phyloP scores from a whole-genome alignment of 495 filamentous ascomycete genomes.

The Trichoderma gamsii region DNA sequence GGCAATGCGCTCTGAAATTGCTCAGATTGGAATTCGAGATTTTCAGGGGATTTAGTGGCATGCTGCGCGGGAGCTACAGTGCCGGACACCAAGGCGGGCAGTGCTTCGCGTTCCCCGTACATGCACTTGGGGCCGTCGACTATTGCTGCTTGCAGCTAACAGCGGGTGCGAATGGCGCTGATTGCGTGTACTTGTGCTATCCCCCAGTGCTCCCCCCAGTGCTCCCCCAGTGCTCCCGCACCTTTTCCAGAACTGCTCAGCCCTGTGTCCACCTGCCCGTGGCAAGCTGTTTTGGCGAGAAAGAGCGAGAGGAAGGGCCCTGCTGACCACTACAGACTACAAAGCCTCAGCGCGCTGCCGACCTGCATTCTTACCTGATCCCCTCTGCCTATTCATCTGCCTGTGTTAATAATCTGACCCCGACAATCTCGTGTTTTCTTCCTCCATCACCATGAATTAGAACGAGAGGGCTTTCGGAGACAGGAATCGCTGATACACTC shows the following conservation, averaged over 20 bases:
- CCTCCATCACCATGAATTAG: not conserved
- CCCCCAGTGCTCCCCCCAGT: too few species aligned
- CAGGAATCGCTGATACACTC: not conserved
- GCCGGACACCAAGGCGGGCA: too few species aligned
- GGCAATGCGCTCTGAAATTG: too few species aligned
- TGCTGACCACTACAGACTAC: constrained; percentile 3
- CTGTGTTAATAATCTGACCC: not conserved
- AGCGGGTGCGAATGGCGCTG: too few species aligned
- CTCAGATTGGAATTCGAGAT: too few species aligned
- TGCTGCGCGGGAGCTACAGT: too few species aligned
- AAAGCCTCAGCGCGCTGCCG: not conserved
- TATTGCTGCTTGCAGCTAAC: too few species aligned
- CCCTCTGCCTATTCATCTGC: not conserved
- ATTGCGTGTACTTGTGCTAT: not conserved
- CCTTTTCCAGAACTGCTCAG: constrained; percentile 5
- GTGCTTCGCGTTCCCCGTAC: not conserved
- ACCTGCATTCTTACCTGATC: not conserved
- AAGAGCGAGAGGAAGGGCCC: constrained; percentile 10
- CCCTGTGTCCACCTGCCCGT: not conserved
- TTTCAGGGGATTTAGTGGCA: too few species aligned
- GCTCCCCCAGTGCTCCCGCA: not conserved
- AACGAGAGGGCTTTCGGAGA: not conserved
- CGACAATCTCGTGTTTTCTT: not conserved
- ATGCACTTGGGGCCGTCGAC: not conserved
- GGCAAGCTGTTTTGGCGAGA: not conserved